Base-by-base conservation (phyloP, 768 basidiomycete species). In the Paxillus ammoniavirescens region DNA sequence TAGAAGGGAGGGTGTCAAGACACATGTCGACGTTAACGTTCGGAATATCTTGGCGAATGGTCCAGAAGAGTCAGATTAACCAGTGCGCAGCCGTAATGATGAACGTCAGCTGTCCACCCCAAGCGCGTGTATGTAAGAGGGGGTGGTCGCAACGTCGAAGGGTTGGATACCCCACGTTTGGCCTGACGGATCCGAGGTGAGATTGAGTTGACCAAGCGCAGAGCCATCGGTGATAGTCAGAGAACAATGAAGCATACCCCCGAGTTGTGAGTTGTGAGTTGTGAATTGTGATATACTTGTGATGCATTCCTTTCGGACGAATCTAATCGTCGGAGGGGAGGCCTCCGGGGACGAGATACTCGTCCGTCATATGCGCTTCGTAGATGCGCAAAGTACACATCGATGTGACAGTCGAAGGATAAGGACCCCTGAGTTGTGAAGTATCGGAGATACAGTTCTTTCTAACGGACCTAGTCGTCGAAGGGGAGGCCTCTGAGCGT, bases 201-300 rank as follows among this genome's bases (percentile, higher is more conserved):
- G 21, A 21, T 21, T 21, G 21, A 21, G 21, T 21, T 21, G 21
- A 21, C 21, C 21, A 3, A 2, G 21, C 21, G 21, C 21, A 21
- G 21, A 21, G 21, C 21, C 21, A 21, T 3, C 28, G 6, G 10
- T 37, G 36, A 37, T 13, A 37, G 5, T 38, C 37, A 14, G 3
- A 15, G 37, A n/a, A 38, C 37, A 38, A 38, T 10, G 6, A 8
- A 61, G 31, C 77, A 17, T 55, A 83, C 86, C 86, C 86, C 67
- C 86, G 81, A 56, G 89, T 86, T 0, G 88, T 91, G 50, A 90
- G 89, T 86, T 0, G 89, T n/a, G n/a, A n/a, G 89, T 86, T 0
- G 88, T 91, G 50, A 90, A 89, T 86, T 0, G 89, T 91, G 50
- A 90, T 70, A 61, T 81, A 90, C 62, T 88, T 86, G 52, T 76